These are phyloP conservation scores for Lecanosticta acicola DNA, from an alignment of 2,329 filamentous ascomycete genomes.

Conservation along the genomic window DNA sequence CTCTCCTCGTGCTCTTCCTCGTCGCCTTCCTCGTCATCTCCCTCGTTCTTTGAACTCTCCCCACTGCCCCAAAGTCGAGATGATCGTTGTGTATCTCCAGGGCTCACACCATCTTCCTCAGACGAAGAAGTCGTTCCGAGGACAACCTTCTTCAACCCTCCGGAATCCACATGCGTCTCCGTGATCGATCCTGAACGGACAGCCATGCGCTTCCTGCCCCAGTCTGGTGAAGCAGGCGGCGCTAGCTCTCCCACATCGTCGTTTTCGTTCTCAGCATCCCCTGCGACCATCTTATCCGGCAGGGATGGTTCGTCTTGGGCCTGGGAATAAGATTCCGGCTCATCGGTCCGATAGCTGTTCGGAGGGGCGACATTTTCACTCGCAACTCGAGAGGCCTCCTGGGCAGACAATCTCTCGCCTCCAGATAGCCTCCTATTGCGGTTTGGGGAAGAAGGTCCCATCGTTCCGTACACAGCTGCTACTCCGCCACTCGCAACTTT, in stretches of 20 bases:
- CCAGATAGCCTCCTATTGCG: constrained; percentile 11
- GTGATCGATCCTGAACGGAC: constrained; percentile 72
- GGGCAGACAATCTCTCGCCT: constrained; percentile 17
- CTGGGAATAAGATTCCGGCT: background rate
- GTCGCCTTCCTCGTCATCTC: constrained; percentile 4
- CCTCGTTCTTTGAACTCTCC: constrained; percentile 13
- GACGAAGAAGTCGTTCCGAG: constrained; percentile 57
- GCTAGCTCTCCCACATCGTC: constrained; percentile 16
- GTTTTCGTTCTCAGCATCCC: constrained; percentile 17
- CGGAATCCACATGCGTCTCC: constrained; percentile 68
- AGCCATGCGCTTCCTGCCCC: constrained; percentile 23
- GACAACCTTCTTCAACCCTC: constrained; percentile 70
- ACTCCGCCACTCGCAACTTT: constrained; percentile 59
- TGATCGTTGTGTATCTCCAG: background rate
- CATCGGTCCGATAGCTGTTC: background rate
- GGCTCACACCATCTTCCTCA: constrained; percentile 17
- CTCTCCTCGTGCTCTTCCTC: constrained; percentile 11
- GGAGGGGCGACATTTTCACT: constrained; percentile 4
- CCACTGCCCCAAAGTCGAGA: background rate
- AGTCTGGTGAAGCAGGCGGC: constrained; percentile 12
- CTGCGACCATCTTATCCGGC: constrained; percentile 9
- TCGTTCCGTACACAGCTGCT: constrained; percentile 50
- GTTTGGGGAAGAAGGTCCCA: constrained; percentile 18
- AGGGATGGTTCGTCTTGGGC: background rate
- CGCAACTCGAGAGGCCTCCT: constrained; percentile 25